Evolutionary conservation across 352 stramenopile species (phyloP).

Genomic region (Phytophthora quininea): DNA sequence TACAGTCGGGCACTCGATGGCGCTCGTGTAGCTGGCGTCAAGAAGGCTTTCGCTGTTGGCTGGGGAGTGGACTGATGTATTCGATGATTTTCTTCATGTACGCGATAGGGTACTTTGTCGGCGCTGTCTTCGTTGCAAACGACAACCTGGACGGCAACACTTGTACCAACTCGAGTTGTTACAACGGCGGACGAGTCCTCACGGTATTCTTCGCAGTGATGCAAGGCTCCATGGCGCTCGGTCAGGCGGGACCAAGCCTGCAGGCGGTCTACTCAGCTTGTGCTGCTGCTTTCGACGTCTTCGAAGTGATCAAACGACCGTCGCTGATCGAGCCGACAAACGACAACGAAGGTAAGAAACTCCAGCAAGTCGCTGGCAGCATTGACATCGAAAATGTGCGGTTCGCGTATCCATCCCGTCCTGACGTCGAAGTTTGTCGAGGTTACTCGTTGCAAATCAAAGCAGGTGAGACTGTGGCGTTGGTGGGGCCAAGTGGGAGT

Average conservation of each 20-base stretch:
- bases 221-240: slow-evolving; percentile 44
- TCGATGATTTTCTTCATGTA: slow-evolving; percentile 51
- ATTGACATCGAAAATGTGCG: slow-evolving; percentile 85
- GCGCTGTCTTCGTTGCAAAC: slow-evolving; percentile 31
- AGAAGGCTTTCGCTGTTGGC: slow-evolving; percentile 43
- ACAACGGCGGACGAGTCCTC: slow-evolving; percentile 51
- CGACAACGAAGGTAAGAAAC: slow-evolving; percentile 26
- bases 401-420: slow-evolving; percentile 61
- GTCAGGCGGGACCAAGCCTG: slow-evolving; percentile 44
- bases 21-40: slow-evolving; percentile 34
- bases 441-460: slow-evolving; percentile 50
- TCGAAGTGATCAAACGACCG: slow-evolving; percentile 50
- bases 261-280: slow-evolving; percentile 44
- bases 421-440: slow-evolving; percentile 41
- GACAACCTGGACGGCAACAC: slow-evolving; percentile 36
- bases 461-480: slow-evolving; percentile 53
- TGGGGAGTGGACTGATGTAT: slow-evolving; percentile 46
- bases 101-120: slow-evolving; percentile 59
- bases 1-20: slow-evolving; percentile 43
- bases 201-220: slow-evolving; percentile 59
- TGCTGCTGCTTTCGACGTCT: slow-evolving; percentile 47
- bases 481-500: slow-evolving; percentile 61
- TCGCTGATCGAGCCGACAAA: slow-evolving; percentile 54
- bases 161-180: slow-evolving; percentile 35
- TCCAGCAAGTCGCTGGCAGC: slow-evolving; percentile 43